These are phyloP conservation scores for Podaxis pistillaris DNA, from an alignment of 768 basidiomycete species.

Conservation along the genomic window DNA sequence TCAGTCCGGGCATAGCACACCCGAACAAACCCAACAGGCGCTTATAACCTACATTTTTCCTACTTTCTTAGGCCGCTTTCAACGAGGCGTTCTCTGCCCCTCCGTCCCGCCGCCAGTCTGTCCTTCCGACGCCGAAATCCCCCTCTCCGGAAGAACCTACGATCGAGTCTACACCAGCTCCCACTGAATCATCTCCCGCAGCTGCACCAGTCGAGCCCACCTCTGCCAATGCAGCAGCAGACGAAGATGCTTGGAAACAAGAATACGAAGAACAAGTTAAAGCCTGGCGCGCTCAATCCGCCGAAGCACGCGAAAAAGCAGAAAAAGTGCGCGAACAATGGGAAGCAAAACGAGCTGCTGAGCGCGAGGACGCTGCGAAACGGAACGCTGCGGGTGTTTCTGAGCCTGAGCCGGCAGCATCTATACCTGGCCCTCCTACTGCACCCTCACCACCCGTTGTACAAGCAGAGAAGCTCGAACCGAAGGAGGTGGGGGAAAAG, in stretches of 20 bases:
- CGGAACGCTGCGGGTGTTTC: slow-evolving; percentile 21
- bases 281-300: slow-evolving; percentile 71
- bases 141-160: background rate
- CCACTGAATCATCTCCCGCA: background rate
- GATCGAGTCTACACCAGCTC: background rate
- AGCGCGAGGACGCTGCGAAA: slow-evolving; percentile 33
- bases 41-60: background rate
- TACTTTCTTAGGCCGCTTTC: slow-evolving; percentile 23
- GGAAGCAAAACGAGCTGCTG: slow-evolving; percentile 58
- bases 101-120: slow-evolving; percentile 26
- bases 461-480: background rate
- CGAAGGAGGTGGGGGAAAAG: background rate
- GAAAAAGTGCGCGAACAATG: slow-evolving; percentile 71
- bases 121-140: slow-evolving; percentile 14
- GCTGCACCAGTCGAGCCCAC: slow-evolving; percentile 15
- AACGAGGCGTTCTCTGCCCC: slow-evolving; percentile 31
- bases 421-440: slow-evolving; percentile 1
- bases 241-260: slow-evolving; percentile 57
- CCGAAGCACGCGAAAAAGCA: slow-evolving; percentile 70
- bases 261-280: slow-evolving; percentile 69
- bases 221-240: slow-evolving; percentile 17
- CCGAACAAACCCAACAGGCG: background rate
- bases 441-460: background rate
- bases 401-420: background rate
- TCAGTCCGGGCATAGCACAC: background rate